Conservation (phyloP, 2,329 filamentous ascomycete genomes). For the Teratosphaeria nubilosa region DNA sequence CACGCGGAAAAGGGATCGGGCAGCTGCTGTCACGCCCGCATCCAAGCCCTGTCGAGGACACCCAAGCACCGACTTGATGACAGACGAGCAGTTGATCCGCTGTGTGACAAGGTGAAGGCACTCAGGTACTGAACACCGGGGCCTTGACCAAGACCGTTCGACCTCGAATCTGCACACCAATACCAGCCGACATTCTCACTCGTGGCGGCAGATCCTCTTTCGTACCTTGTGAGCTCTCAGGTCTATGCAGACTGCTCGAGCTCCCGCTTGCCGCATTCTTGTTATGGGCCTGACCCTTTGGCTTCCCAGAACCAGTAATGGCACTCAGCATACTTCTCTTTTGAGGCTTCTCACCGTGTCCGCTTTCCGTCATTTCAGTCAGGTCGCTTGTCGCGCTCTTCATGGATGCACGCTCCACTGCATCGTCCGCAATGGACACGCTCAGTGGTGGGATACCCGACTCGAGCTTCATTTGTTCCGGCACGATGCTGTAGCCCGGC, state of each 20-base stretch:
- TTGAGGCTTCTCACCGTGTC: slow-evolving; percentile 13
- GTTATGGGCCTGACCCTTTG: slow-evolving; percentile 25
- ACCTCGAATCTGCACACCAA: slow-evolving; percentile 40
- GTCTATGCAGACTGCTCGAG: slow-evolving; percentile 28
- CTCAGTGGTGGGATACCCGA: slow-evolving; percentile 39
- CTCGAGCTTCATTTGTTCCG: slow-evolving; percentile 78
- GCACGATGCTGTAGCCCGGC: slow-evolving; percentile 61
- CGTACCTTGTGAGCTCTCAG: slow-evolving; percentile 31
- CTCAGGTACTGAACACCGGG: slow-evolving; percentile 31
- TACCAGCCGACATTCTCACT: slow-evolving; percentile 38
- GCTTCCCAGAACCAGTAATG: slow-evolving; percentile 30
- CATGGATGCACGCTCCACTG: slow-evolving; percentile 31
- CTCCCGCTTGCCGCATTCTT: slow-evolving; percentile 25
- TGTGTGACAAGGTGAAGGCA: not conserved
- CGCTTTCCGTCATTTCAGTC: slow-evolving; percentile 19
- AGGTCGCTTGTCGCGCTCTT: slow-evolving; percentile 27
- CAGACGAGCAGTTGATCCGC: not conserved
- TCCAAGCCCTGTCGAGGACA: not conserved
- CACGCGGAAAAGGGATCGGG: not conserved
- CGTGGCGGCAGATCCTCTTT: slow-evolving; percentile 33
- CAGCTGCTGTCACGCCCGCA: not conserved
- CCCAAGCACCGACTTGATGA: not conserved
- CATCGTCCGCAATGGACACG: slow-evolving; percentile 33
- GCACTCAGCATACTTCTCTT: slow-evolving; percentile 35
- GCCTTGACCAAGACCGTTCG: slow-evolving; percentile 41